Percentiles rank a stretch among this genome's conserved stretches.
These are phyloP conservation scores for Bondarzewia mesenterica DNA, from an alignment of 1,284 basidiomycete species.

Conservation along the genomic window DNA sequence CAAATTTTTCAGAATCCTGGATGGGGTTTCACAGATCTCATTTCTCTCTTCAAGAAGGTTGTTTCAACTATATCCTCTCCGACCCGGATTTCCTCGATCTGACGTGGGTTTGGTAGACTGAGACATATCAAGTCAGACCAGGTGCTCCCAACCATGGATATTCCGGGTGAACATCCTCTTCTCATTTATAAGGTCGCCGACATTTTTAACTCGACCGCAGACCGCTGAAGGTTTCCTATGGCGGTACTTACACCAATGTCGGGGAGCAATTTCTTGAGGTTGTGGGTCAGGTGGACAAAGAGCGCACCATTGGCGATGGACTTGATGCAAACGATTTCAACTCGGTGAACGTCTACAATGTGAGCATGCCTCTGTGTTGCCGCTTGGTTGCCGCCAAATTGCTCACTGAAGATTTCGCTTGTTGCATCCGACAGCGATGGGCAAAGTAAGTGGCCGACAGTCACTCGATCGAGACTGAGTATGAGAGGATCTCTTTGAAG, in stretches of 20 bases:
- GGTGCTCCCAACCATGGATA: slow-evolving; percentile 37
- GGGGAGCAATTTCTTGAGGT: slow-evolving; percentile 39
- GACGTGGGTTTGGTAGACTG: slow-evolving; percentile 28
- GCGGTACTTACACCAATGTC: slow-evolving; percentile 27
- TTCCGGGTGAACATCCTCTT: too few relatives aligned
- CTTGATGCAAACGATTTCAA: slow-evolving; percentile 36
- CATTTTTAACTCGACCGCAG: too few relatives aligned
- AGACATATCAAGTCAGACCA: slow-evolving; percentile 35
- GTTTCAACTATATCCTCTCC: neutral
- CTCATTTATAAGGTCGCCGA: too few relatives aligned
- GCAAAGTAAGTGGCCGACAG: slow-evolving; percentile 19
- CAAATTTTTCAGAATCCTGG: slow-evolving; percentile 36
- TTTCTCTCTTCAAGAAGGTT: slow-evolving; percentile 46
- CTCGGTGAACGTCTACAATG: slow-evolving; percentile 34
- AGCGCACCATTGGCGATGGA: slow-evolving; percentile 23
- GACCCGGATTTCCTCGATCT: neutral
- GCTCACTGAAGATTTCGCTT: neutral
- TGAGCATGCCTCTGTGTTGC: slow-evolving; percentile 19
- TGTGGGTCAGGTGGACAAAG: slow-evolving; percentile 36
- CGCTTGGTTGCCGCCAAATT: neutral
- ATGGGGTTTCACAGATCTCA: slow-evolving; percentile 42
- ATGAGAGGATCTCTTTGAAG: neutral
- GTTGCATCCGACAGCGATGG: slow-evolving; percentile 25
- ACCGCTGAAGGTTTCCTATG: slow-evolving; percentile 42
- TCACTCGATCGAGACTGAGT: neutral